phyloP scores from a whole-genome alignment of 495 filamentous ascomycete species.

The Friedmanniomyces simplex region DNA sequence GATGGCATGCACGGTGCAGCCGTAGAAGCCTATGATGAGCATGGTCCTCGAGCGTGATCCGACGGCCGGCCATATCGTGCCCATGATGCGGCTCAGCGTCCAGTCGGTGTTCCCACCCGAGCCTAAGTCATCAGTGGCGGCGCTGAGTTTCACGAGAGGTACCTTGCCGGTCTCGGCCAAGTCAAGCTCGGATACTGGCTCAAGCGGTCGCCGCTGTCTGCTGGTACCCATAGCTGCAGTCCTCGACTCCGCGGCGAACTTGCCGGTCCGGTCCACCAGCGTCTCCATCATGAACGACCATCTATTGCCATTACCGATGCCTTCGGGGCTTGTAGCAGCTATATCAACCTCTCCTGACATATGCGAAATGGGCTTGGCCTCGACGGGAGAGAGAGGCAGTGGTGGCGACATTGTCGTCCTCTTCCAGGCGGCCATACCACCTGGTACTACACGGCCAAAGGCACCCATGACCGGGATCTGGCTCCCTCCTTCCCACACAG shows the following conservation, averaged over 20 bases:
- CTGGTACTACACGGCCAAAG: neutral
- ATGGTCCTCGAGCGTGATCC: conserved; percentile 39
- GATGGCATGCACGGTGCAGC: conserved; percentile 53
- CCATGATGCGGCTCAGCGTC: conserved; percentile 43
- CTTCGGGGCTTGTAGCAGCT: neutral
- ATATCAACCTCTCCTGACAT: neutral
- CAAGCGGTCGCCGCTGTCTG: neutral
- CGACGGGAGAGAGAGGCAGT: neutral
- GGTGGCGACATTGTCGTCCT: neutral
- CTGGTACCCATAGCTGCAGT: neutral
- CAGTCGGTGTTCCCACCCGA: conserved; percentile 25
- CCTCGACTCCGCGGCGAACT: conserved; percentile 10
- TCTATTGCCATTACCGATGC: neutral
- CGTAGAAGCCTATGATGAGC: conserved; percentile 50
- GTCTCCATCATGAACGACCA: conserved; percentile 2
- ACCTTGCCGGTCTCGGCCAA: neutral
- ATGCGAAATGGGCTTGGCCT: neutral
- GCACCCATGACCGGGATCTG: neutral
- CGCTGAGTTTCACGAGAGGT: neutral
- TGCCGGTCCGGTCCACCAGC: conserved; percentile 8
- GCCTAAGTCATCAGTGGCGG: neutral
- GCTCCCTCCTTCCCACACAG: conserved; percentile 1
- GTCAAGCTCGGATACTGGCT: neutral
- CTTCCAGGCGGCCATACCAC: neutral
- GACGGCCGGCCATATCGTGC: conserved; percentile 63